phyloP scores from a whole-genome alignment of 805 yeast species.

The Grigorovia yakushimaensis region DNA sequence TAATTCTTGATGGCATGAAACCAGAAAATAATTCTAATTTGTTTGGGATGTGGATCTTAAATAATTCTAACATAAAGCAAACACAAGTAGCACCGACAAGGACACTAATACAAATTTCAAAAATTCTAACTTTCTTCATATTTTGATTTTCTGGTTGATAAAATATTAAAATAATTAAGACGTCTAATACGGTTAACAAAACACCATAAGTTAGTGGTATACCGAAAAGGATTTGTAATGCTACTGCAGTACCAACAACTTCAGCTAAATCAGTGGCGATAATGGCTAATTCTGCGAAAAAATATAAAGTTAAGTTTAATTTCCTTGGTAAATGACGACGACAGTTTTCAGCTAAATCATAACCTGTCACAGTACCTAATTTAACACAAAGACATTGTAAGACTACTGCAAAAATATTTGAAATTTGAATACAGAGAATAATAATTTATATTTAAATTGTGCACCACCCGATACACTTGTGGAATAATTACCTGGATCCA shows the following conservation, averaged over 20 bases:
- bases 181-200: conserved; percentile 70
- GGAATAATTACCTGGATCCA: conserved; percentile 97
- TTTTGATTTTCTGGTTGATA: conserved; percentile 70
- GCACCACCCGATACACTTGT: conserved; percentile 92
- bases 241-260: conserved; percentile 87
- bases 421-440: conserved; percentile 72
- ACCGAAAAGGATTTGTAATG: conserved; percentile 63
- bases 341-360: conserved; percentile 83
- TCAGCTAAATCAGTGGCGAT: conserved; percentile 91
- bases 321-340: conserved; percentile 59
- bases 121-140: conserved; percentile 61
- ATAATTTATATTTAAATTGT: conserved; percentile 62
- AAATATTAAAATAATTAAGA: conserved; percentile 64
- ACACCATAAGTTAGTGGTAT: conserved; percentile 74
- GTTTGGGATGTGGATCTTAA: conserved; percentile 46
- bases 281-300: conserved; percentile 75
- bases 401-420: conserved; percentile 79
- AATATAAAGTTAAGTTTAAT: conserved; percentile 49
- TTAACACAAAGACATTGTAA: conserved; percentile 82
- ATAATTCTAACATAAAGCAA: conserved; percentile 66
- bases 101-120: conserved; percentile 64
- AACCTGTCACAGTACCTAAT: conserved; percentile 88
- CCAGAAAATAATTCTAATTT: conserved; percentile 49
- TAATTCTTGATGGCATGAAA: conserved; percentile 57
- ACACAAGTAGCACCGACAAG: conserved; percentile 65